Evolutionary conservation across 192 early-diverging fungal species (phyloP).

Genomic region (Coemansia sp.): DNA sequence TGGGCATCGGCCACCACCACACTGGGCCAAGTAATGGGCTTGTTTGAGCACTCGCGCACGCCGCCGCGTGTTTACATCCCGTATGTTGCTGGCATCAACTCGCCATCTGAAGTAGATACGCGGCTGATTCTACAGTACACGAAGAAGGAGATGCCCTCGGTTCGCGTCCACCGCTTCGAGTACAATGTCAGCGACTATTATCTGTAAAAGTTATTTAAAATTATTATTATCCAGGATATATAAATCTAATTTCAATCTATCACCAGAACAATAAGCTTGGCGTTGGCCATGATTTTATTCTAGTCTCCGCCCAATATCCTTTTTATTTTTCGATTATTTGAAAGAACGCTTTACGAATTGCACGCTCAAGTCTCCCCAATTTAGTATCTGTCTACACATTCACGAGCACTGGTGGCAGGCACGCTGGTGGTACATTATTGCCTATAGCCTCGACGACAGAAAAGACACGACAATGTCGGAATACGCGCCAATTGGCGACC

Average conservation of each 20-base stretch:
- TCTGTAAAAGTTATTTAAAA: background rate
- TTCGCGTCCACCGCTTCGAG: constrained; percentile 46
- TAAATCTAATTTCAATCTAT: too few relatives aligned
- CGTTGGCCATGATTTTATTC: background rate
- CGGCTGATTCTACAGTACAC: constrained; percentile 50
- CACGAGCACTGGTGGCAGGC: constrained; percentile 7
- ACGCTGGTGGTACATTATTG: background rate
- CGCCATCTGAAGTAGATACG: constrained; percentile 47
- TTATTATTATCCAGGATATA: background rate
- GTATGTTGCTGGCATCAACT: constrained; percentile 37
- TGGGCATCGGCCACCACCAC: constrained; percentile 50
- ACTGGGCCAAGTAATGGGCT: constrained; percentile 38
- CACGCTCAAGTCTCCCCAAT: background rate
- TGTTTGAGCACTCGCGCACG: constrained; percentile 36
- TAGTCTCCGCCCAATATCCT: background rate
- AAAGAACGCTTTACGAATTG: background rate
- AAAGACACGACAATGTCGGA: constrained; percentile 30
- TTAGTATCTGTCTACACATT: background rate
- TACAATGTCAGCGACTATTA: constrained; percentile 45
- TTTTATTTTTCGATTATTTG: background rate
- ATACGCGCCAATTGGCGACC: constrained; percentile 46
- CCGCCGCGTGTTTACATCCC: constrained; percentile 47
- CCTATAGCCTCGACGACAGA: background rate
- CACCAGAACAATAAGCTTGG: too few relatives aligned
- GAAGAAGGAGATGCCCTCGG: constrained; percentile 47